Conservation (phyloP, 2,329 filamentous ascomycete genomes). For the Exophiala sp. region DNA sequence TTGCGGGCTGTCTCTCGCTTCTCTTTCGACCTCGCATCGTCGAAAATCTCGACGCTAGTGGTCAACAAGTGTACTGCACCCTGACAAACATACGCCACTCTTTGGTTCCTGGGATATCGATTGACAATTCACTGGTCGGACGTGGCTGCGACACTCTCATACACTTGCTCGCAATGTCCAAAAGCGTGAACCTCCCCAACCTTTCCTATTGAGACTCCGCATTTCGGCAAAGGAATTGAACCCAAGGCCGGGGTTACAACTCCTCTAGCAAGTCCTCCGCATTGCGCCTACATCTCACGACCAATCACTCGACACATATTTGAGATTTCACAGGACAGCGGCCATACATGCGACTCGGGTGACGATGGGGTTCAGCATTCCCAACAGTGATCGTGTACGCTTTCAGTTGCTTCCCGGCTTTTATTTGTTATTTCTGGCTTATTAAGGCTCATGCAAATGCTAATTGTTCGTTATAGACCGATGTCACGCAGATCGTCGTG, state of each 20-base stretch:
- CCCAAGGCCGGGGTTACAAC: background rate
- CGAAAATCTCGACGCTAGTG: background rate
- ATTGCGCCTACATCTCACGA: too few relatives aligned
- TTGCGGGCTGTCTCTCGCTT: too few relatives aligned
- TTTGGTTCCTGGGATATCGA: too few relatives aligned
- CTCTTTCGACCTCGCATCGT: too few relatives aligned
- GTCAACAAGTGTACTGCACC: background rate
- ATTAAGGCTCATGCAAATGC: slow-evolving; percentile 3
- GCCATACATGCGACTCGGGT: background rate
- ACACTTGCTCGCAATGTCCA: slow-evolving; percentile 8
- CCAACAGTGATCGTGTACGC: slow-evolving; percentile 20
- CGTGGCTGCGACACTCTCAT: background rate
- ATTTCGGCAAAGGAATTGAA: background rate
- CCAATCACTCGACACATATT: too few relatives aligned
- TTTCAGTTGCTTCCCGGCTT: background rate
- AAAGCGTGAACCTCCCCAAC: slow-evolving; percentile 10
- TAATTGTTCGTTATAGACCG: slow-evolving; percentile 35
- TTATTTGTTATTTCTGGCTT: background rate
- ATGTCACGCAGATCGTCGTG: slow-evolving; percentile 95
- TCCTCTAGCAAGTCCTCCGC: background rate
- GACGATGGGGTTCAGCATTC: slow-evolving; percentile 13
- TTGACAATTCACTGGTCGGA: too few relatives aligned
- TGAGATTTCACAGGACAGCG: background rate
- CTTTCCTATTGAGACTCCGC: slow-evolving; percentile 9
- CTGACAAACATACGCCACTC: background rate